Evolutionary conservation across 225 moss, liverwort and hornwort genomes (phyloP).

Genomic region (Asterella californica): DNA sequence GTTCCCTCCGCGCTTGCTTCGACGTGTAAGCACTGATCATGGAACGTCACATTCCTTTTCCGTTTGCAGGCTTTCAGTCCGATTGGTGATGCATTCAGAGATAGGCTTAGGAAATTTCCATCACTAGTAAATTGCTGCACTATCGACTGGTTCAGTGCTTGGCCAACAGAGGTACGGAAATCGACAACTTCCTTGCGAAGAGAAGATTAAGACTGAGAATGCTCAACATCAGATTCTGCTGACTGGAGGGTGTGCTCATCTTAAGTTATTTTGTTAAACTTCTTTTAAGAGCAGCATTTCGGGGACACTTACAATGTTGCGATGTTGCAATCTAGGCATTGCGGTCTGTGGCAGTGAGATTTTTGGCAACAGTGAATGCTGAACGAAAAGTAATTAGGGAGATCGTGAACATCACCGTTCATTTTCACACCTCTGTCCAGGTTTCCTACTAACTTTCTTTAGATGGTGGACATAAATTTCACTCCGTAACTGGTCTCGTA

Average conservation of each 20-base stretch:
- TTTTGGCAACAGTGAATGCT: slow-evolving; percentile 65
- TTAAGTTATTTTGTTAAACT: not conserved
- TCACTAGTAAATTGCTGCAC: slow-evolving; percentile 85
- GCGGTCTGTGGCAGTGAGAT: slow-evolving; percentile 74
- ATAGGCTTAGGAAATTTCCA: slow-evolving; percentile 76
- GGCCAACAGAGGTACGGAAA: slow-evolving; percentile 53
- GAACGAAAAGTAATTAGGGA: slow-evolving; percentile 64
- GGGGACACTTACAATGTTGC: too few species aligned
- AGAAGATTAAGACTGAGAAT: not conserved
- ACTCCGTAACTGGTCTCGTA: not conserved
- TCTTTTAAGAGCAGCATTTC: not conserved
- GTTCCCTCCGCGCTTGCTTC: too few species aligned
- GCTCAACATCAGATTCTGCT: not conserved
- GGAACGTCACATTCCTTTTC: not conserved
- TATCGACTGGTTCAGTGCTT: slow-evolving; percentile 90
- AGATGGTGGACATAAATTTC: not conserved
- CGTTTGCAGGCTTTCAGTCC: slow-evolving; percentile 70
- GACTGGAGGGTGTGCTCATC: not conserved
- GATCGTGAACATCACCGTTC: slow-evolving; percentile 69
- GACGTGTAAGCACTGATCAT: too few species aligned
- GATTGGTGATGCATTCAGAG: slow-evolving; percentile 78
- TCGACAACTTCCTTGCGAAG: not conserved
- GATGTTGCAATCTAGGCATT: slow-evolving; percentile 48
- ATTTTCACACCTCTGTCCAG: slow-evolving; percentile 84
- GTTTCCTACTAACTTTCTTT: slow-evolving; percentile 25